Percentiles rank a stretch among this genome's conserved stretches.
Conservation (phyloP, 2,329 filamentous ascomycete genomes). For the Pyrenochaeta sp. region DNA sequence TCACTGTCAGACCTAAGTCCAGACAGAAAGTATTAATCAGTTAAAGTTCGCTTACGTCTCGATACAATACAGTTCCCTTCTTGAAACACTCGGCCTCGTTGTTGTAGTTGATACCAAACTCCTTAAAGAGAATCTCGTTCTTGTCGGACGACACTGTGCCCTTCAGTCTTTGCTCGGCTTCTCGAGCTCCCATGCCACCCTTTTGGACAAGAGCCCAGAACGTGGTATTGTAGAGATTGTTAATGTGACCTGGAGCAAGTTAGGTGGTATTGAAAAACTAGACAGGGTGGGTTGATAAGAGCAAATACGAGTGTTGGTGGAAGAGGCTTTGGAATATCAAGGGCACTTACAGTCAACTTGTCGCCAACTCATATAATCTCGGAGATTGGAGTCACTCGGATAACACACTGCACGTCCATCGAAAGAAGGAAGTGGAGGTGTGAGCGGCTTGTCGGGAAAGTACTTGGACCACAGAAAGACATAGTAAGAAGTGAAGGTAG, state of each 20-base stretch:
- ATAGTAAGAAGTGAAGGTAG: conserved; percentile 93
- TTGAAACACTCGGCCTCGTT: conserved; percentile 92
- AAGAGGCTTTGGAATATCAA: neutral
- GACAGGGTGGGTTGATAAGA: neutral
- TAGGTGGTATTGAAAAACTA: neutral
- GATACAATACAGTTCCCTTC: conserved; percentile 90
- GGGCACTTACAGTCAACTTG: conserved; percentile 84
- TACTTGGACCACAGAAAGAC: conserved; percentile 79
- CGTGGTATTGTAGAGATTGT: conserved; percentile 97
- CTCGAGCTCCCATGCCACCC: conserved; percentile 76
- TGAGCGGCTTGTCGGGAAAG: conserved; percentile 76
- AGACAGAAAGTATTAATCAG: neutral
- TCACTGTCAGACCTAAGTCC: conserved; percentile 14
- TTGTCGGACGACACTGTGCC: conserved; percentile 88
- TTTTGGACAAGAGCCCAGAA: conserved; percentile 89
- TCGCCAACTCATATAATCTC: conserved; percentile 96
- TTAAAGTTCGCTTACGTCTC: conserved; percentile 67
- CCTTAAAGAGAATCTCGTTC: conserved; percentile 92
- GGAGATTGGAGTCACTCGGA: conserved; percentile 79
- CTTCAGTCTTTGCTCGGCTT: conserved; percentile 82
- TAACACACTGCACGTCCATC: conserved; percentile 93
- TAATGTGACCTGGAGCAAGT: conserved; percentile 78
- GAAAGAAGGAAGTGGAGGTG: conserved; percentile 83
- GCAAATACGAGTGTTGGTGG: neutral
- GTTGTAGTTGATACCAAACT: conserved; percentile 96